Base-by-base conservation (phyloP, 495 filamentous ascomycete genomes). In the Penicillium pancosmium region DNA sequence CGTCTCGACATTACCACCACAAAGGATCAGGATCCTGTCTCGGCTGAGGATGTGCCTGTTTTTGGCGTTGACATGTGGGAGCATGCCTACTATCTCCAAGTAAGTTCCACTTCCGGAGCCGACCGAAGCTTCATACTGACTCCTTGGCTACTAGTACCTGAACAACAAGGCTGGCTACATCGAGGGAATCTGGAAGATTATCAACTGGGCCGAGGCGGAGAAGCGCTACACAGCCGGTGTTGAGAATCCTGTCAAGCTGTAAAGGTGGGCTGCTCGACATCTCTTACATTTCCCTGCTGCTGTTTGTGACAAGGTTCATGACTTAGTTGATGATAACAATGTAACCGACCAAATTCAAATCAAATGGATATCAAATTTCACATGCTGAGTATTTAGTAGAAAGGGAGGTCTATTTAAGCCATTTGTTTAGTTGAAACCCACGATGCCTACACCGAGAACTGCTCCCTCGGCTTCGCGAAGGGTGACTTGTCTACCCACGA, bases 21-120 rank as follows among this genome's bases (percentile, higher is more conserved):
- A 78, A 84, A 85, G 82, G 88, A 98, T 73, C 94, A 98, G 76
- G 94, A 98, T 68, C 88, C 94, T 0, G 88, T 97, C 19, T 83
- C 89, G 6, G 86, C 84, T 0, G 85, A 86, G 50, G 90, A 87
- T 70, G 81, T 84, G 23, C 91, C 92, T 36, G 66, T 98, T 38
- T 81, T 98, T 43, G 94, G 94, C 0, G 87, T 98, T 56, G 94
- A 98, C 82, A 95, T 95, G 78, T 98, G 94, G 94, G 94, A 98
- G 76, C 92, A 93, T 82, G 85, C 86, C 49, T 92, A 85, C 66
- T 89, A 88, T 57, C 62, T 80, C 31, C 73, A 78, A 68, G 79
- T 83, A 63, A 65, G 77, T 75, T 49, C 50, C 31, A 9, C 3
- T n/a, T 19, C 27, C 31, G 16, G 16, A 15, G 36, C 36, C 21